Base-by-base conservation (phyloP, 495 filamentous ascomycete genomes). In the Cercophora samala region DNA sequence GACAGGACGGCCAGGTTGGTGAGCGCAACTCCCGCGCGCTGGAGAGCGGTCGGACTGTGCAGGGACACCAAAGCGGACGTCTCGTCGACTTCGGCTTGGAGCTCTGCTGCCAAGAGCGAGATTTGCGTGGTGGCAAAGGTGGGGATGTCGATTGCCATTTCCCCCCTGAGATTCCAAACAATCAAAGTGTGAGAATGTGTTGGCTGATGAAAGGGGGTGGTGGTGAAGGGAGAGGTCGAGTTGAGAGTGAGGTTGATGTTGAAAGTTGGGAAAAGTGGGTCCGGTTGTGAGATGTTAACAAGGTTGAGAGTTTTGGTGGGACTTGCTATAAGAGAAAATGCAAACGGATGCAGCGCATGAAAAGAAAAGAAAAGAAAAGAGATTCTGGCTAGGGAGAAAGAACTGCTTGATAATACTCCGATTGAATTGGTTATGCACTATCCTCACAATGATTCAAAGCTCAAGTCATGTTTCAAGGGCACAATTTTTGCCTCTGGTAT, bases 11-110 rank as follows among this genome's bases (percentile, higher is more conserved):
- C 71, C 3, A 99, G 84, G 68, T 96, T 97, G 0, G 89, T 89
- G 37, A 98, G 80, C 1, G 96, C 95, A 69, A 97, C 85, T 52
- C 95, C 95, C 3, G 93, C 92, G 62, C 91, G 89, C 76, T 93
- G 87, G 23, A 99, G 88, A 0, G 87, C 83, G 0, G 86, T 78
- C 18, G 95, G 91, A 18, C 91, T 88, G 61, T 89, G 83, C 23
- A 84, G 83, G 26, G 88, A 85, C 62, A 93, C 83, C 61, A 97
- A 88, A 17, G 85, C 76, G 62, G 90, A 80, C 54, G 91, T 92
- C 74, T 89, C 88, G 29, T 85, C 80, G 58, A 93, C 85, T 75
- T 95, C 96, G 73, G 91, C 88, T 73, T 86, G 82, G 64, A 93
- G 90, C 77, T 99, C 96, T 42, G 81, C 77, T 60, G 85, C 80